phyloP scores from a whole-genome alignment of 2,329 filamentous ascomycete genomes.

The Camillea tinctor region DNA sequence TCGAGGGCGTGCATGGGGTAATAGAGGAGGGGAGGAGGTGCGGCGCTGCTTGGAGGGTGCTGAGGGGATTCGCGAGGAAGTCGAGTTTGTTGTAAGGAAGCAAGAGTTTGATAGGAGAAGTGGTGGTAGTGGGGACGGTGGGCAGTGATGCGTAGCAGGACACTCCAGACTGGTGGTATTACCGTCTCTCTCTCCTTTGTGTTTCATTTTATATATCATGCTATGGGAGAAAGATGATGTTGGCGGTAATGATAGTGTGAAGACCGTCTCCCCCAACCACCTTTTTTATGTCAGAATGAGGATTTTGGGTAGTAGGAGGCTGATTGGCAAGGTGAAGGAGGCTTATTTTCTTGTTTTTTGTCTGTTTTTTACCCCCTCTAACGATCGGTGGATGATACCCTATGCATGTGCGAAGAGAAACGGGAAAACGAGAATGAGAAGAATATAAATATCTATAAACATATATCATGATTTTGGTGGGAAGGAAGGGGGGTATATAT shows the following conservation, averaged over 20 bases:
- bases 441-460: no score
- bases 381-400: neutral
- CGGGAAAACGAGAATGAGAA: neutral
- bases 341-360: neutral
- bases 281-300: neutral
- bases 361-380: no score
- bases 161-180: neutral
- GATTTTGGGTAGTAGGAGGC: neutral
- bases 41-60: slow-evolving; percentile 59
- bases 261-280: slow-evolving; percentile 1
- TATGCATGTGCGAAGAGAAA: neutral
- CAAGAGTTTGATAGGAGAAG: no score
- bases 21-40: slow-evolving; percentile 62
- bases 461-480: neutral
- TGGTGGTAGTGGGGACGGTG: neutral
- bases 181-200: neutral
- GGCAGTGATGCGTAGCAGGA: neutral
- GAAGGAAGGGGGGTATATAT: neutral
- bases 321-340: neutral
- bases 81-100: slow-evolving; percentile 37
- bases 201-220: neutral
- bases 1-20: slow-evolving; percentile 59
- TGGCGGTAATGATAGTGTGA: slow-evolving; percentile 1
- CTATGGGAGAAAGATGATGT: neutral
- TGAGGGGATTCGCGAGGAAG: slow-evolving; percentile 65